These are phyloP conservation scores for Cryptococcus sp. DNA, from an alignment of 1,284 basidiomycete genomes.

Conservation along the genomic window DNA sequence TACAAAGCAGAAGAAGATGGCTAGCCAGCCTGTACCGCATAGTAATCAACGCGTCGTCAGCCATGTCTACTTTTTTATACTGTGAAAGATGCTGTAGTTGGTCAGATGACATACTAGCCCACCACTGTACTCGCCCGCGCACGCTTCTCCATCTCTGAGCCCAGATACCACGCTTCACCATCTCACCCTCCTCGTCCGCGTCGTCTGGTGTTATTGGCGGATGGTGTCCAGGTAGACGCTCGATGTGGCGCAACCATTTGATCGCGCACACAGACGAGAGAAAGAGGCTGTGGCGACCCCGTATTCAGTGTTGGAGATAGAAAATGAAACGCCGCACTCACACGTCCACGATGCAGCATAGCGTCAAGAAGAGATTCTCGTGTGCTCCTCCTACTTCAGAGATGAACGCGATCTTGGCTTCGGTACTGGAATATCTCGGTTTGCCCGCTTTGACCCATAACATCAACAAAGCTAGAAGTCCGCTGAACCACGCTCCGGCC, in stretches of 20 bases:
- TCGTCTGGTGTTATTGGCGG: slow-evolving; percentile 30
- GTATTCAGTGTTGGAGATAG: not conserved
- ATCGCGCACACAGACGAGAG: slow-evolving; percentile 53
- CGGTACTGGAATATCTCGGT: slow-evolving; percentile 43
- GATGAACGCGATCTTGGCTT: slow-evolving; percentile 54
- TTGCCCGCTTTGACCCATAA: slow-evolving; percentile 52
- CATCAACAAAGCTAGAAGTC: slow-evolving; percentile 44
- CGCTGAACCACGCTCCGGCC: slow-evolving; percentile 41
- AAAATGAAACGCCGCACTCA: slow-evolving; percentile 3
- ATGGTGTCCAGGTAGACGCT: slow-evolving; percentile 54
- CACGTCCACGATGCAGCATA: slow-evolving; percentile 31
- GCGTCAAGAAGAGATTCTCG: slow-evolving; percentile 50
- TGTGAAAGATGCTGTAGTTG: too few species aligned
- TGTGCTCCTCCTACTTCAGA: slow-evolving; percentile 54
- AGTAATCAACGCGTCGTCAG: not conserved
- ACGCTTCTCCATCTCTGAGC: too few species aligned
- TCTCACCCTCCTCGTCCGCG: too few species aligned
- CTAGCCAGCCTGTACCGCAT: slow-evolving; percentile 47
- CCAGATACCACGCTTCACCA: too few species aligned
- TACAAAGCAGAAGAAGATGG: slow-evolving; percentile 54
- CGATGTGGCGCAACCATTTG: slow-evolving; percentile 54
- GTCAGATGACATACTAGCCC: too few species aligned
- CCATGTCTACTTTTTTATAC: not conserved
- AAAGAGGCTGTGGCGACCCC: slow-evolving; percentile 32
- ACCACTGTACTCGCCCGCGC: too few species aligned